Conservation (phyloP, 192 early-diverging fungal genomes). For the Backusella tarrabulga region DNA sequence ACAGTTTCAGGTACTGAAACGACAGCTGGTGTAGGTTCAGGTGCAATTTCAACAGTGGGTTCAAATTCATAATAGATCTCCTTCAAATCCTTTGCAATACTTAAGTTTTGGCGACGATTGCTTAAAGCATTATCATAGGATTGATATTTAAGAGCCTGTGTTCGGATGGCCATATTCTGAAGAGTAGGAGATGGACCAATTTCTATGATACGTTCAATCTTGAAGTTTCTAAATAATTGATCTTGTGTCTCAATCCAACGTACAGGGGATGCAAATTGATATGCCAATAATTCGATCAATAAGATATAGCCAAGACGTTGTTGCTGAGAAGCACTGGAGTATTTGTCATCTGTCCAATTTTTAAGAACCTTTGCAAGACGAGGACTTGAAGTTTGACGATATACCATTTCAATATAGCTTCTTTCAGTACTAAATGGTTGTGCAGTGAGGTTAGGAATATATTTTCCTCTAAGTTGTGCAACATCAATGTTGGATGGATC, state of each 20-base stretch:
- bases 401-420: constrained; percentile 73
- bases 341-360: constrained; percentile 73
- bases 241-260: constrained; percentile 96
- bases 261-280: constrained; percentile 92
- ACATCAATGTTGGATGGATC: constrained; percentile 83
- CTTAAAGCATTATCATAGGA: constrained; percentile 94
- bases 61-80: constrained; percentile 95
- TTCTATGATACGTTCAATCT: constrained; percentile 87
- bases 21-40: constrained; percentile 44
- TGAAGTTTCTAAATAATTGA: constrained; percentile 72
- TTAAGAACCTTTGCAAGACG: constrained; percentile 77
- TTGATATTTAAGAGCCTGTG: constrained; percentile 94
- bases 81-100: constrained; percentile 84
- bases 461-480: constrained; percentile 74
- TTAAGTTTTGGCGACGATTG: constrained; percentile 84
- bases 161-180: constrained; percentile 90
- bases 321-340: constrained; percentile 71
- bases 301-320: constrained; percentile 86
- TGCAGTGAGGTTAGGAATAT: constrained; percentile 96
- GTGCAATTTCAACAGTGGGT: constrained; percentile 56
- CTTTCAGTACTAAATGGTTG: constrained; percentile 79
- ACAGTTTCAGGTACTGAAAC: constrained; percentile 40
- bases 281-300: constrained; percentile 85
- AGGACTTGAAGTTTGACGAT: constrained; percentile 67
- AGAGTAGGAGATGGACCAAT: constrained; percentile 88